Conservation (phyloP, 768 basidiomycete genomes). For the Lactifluus subvellereus region DNA sequence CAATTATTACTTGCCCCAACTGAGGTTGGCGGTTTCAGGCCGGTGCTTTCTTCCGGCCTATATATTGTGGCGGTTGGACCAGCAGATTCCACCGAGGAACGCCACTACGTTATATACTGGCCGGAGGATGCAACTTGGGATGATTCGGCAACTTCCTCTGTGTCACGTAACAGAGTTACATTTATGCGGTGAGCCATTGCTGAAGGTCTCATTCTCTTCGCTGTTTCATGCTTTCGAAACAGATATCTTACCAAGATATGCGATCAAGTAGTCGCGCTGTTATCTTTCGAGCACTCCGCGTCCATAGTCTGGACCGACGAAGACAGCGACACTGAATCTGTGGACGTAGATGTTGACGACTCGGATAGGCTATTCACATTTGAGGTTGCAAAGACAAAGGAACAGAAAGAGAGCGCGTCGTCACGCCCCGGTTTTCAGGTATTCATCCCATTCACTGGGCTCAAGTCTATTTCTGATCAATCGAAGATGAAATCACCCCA, state of each 20-base stretch:
- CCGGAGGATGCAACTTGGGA: constrained; percentile 57
- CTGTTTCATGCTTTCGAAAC: background rate
- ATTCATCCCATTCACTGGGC: background rate
- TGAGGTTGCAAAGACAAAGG: constrained; percentile 47
- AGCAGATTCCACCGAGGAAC: constrained; percentile 19
- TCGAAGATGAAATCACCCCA: background rate
- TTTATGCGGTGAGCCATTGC: constrained; percentile 48
- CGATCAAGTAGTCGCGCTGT: constrained; percentile 48
- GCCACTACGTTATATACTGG: constrained; percentile 52
- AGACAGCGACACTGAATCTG: constrained; percentile 22
- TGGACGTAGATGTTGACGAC: constrained; percentile 38
- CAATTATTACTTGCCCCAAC: constrained; percentile 19
- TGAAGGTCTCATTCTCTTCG: background rate
- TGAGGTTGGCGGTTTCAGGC: background rate
- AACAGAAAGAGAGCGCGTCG: constrained; percentile 48
- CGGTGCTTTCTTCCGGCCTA: background rate
- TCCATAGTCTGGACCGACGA: constrained; percentile 42
- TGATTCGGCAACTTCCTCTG: constrained; percentile 40
- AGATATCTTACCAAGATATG: constrained; percentile 30
- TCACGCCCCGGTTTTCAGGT: constrained; percentile 44
- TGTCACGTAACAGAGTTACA: constrained; percentile 48
- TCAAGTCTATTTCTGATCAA: background rate
- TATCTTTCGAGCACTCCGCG: constrained; percentile 43
- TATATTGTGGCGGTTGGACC: background rate
- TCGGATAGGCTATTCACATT: constrained; percentile 47